Evolutionary conservation across 2,329 filamentous ascomycete species (phyloP).

Genomic region (Neopestalotiopsis clavispora): DNA sequence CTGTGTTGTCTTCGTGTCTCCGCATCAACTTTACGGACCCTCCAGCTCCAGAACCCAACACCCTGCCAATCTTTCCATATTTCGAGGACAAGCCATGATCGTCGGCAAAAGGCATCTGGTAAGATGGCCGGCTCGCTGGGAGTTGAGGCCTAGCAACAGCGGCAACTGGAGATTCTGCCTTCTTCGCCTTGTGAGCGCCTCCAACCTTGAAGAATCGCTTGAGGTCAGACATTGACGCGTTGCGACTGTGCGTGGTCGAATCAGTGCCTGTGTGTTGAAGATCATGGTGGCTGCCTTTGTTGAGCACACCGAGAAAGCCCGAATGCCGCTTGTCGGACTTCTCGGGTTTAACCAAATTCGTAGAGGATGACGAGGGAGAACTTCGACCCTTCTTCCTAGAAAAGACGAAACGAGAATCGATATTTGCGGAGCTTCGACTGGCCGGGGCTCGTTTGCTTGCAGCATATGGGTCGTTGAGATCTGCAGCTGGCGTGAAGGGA

Average conservation of each 20-base stretch:
- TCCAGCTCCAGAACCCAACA: slow-evolving; percentile 90
- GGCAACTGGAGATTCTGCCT: slow-evolving; percentile 66
- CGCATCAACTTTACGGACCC: slow-evolving; percentile 95
- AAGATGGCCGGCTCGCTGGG: slow-evolving; percentile 50
- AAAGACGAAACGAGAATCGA: slow-evolving; percentile 87
- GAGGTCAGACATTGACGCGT: slow-evolving; percentile 90
- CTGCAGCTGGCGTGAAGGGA: slow-evolving; percentile 79
- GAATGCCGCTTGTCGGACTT: slow-evolving; percentile 58
- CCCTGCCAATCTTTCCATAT: slow-evolving; percentile 94
- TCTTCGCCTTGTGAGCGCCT: slow-evolving; percentile 71
- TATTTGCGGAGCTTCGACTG: slow-evolving; percentile 62
- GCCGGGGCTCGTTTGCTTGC: slow-evolving; percentile 78
- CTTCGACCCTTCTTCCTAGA: slow-evolving; percentile 72
- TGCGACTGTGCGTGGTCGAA: slow-evolving; percentile 55
- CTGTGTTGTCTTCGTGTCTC: slow-evolving; percentile 86
- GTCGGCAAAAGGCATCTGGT: slow-evolving; percentile 87
- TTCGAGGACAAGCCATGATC: slow-evolving; percentile 90
- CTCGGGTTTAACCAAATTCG: slow-evolving; percentile 51
- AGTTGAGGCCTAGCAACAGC: slow-evolving; percentile 57
- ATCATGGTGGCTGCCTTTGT: slow-evolving; percentile 43
- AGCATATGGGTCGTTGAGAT: slow-evolving; percentile 86
- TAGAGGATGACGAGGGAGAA: slow-evolving; percentile 58
- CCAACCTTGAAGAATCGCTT: slow-evolving; percentile 95
- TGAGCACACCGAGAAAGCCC: slow-evolving; percentile 43
- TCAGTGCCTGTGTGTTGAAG: slow-evolving; percentile 52